Evolutionary conservation across 768 basidiomycete genomes (phyloP).

Genomic region (Mycena haematopus): DNA sequence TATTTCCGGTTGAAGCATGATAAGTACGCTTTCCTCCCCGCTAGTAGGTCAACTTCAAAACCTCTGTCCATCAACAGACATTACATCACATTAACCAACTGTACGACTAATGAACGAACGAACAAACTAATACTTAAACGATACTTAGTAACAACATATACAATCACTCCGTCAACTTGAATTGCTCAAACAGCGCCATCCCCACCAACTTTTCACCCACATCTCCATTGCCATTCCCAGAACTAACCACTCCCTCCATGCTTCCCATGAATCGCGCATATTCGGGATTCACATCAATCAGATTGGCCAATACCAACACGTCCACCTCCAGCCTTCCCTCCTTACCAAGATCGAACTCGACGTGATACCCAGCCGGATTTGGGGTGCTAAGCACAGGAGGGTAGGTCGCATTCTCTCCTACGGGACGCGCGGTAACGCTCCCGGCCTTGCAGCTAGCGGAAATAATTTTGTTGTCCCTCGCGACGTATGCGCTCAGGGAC

Average conservation of each 20-base stretch:
- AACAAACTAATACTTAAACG: too few relatives aligned
- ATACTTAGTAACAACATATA: too few relatives aligned
- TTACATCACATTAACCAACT: too few relatives aligned
- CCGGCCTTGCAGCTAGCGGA: constrained; percentile 9
- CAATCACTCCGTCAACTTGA: constrained; percentile 7
- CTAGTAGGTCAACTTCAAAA: too few relatives aligned
- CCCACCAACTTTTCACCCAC: background rate
- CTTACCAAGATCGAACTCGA: constrained; percentile 1
- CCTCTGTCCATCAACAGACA: too few relatives aligned
- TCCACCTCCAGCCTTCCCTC: background rate
- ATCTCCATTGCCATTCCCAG: background rate
- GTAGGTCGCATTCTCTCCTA: constrained; percentile 10
- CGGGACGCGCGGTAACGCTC: constrained; percentile 13
- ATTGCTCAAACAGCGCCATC: constrained; percentile 13
- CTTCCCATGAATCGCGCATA: background rate
- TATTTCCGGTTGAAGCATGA: too few relatives aligned
- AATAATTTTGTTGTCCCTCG: constrained; percentile 8
- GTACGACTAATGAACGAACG: too few relatives aligned
- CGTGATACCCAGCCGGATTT: constrained; percentile 5
- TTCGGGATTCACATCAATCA: background rate
- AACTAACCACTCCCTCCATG: background rate
- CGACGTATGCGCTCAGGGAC: constrained; percentile 19
- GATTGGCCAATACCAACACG: background rate
- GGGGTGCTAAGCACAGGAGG: constrained; percentile 7
- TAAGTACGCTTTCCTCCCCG: too few relatives aligned